These are phyloP conservation scores for Aspergillus leporis DNA, from an alignment of 495 filamentous ascomycete genomes.

Conservation along the genomic window DNA sequence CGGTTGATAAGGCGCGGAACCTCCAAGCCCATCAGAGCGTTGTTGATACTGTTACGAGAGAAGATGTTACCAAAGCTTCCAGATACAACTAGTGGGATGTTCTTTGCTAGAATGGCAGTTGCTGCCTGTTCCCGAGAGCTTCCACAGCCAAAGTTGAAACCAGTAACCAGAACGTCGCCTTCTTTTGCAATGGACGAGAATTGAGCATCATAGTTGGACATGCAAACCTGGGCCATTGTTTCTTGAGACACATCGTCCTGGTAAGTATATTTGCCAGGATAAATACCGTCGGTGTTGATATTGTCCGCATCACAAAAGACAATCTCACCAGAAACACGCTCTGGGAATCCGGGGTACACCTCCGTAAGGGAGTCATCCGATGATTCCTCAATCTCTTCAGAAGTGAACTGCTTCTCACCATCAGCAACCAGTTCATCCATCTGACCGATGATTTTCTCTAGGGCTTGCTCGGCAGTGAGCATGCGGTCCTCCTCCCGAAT, in stretches of 20 bases:
- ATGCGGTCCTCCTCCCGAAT: slow-evolving; percentile 59
- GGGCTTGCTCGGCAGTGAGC: slow-evolving; percentile 61
- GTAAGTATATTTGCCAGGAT: slow-evolving; percentile 89
- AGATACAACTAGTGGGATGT: slow-evolving; percentile 80
- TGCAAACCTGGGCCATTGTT: slow-evolving; percentile 84
- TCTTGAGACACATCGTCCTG: slow-evolving; percentile 75
- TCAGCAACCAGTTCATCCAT: slow-evolving; percentile 62
- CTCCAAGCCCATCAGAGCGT: slow-evolving; percentile 83
- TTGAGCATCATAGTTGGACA: slow-evolving; percentile 83
- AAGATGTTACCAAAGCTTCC: slow-evolving; percentile 93
- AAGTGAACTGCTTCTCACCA: slow-evolving; percentile 44
- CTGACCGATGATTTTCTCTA: slow-evolving; percentile 68
- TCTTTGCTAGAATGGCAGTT: slow-evolving; percentile 81
- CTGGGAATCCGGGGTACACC: slow-evolving; percentile 53
- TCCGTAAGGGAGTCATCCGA: slow-evolving; percentile 39
- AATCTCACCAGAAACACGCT: slow-evolving; percentile 52
- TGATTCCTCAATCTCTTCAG: slow-evolving; percentile 23
- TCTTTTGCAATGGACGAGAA: slow-evolving; percentile 61
- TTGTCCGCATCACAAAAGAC: slow-evolving; percentile 59
- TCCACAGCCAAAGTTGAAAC: slow-evolving; percentile 92
- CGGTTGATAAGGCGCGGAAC: slow-evolving; percentile 70
- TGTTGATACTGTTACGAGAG: slow-evolving; percentile 86
- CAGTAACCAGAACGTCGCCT: slow-evolving; percentile 79
- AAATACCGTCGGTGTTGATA: slow-evolving; percentile 66
- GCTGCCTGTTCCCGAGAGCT: slow-evolving; percentile 83